phyloP scores from a whole-genome alignment of 441 rosid genomes.

The Theobroma grandiflorum region DNA sequence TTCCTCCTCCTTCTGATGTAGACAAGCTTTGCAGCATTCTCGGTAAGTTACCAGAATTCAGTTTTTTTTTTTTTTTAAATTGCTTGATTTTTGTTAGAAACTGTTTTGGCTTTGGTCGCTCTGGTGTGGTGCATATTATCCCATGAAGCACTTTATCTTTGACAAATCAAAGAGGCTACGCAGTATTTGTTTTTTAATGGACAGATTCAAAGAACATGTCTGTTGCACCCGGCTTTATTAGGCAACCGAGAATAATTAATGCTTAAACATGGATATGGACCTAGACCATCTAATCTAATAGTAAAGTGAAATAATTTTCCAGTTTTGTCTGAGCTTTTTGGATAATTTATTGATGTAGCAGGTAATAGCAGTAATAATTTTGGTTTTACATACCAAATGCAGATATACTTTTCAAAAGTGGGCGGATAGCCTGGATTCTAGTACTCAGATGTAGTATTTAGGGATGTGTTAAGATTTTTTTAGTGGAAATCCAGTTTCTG shows the following conservation, averaged over 20 bases:
- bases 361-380: background rate
- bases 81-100: background rate
- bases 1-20: conserved; percentile 53
- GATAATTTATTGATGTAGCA: background rate
- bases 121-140: too few species aligned
- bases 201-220: too few species aligned
- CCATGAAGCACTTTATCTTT: background rate
- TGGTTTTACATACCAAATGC: background rate
- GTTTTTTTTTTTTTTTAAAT: background rate
- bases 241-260: too few species aligned
- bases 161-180: background rate
- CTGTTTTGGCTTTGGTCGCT: background rate
- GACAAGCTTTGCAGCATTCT: conserved; percentile 45
- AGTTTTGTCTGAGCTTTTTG: background rate
- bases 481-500: background rate
- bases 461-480: background rate
- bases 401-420: too few species aligned
- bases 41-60: conserved; percentile 39
- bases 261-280: too few species aligned
- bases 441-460: background rate
- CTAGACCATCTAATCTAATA: background rate
- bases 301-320: background rate
- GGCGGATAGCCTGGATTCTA: too few species aligned
- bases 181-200: too few species aligned
- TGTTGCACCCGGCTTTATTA: too few species aligned